Percentiles rank a stretch among this genome's conserved stretches.
Conservation (phyloP, 352 stramenopile species). For the Aphanomyces astaci region DNA sequence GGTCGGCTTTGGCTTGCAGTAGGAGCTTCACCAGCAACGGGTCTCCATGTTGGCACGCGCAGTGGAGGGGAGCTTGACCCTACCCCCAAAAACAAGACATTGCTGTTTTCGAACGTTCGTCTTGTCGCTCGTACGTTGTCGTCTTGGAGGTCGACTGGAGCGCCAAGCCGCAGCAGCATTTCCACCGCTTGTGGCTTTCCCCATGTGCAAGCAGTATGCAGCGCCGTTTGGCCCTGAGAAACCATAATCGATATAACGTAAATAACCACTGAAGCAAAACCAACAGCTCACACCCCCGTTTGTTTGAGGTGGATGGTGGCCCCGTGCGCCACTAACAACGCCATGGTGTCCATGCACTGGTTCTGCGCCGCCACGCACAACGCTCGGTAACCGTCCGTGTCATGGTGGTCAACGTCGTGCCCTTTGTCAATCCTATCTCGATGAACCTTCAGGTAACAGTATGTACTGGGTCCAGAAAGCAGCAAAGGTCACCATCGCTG, state of each 20-base stretch:
- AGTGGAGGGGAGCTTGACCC: constrained; percentile 47
- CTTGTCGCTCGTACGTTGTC: constrained; percentile 34
- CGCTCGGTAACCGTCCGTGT: constrained; percentile 44
- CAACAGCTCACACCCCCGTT: neutral
- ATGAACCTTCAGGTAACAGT: neutral
- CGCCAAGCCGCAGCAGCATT: constrained; percentile 33
- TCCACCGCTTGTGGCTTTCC: constrained; percentile 35
- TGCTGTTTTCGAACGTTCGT: too few relatives aligned
- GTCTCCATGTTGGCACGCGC: constrained; percentile 50
- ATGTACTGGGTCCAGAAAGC: neutral
- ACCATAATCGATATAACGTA: too few relatives aligned
- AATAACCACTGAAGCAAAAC: neutral
- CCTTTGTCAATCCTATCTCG: constrained; percentile 38
- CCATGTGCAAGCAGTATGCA: constrained; percentile 54
- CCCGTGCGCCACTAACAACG: constrained; percentile 37
- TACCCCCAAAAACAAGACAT: constrained; percentile 23
- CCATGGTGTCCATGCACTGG: constrained; percentile 48
- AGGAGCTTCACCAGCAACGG: constrained; percentile 37
- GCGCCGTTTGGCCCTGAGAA: constrained; percentile 47
- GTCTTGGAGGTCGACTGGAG: constrained; percentile 32
- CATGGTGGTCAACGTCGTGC: constrained; percentile 37
- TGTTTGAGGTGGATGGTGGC: constrained; percentile 38
- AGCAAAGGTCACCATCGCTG: constrained; percentile 32
- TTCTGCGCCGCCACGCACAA: constrained; percentile 51
- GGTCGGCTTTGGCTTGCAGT: constrained; percentile 30